Conservation (phyloP, 305 asterid genomes). For the Solanum hybrid region DNA sequence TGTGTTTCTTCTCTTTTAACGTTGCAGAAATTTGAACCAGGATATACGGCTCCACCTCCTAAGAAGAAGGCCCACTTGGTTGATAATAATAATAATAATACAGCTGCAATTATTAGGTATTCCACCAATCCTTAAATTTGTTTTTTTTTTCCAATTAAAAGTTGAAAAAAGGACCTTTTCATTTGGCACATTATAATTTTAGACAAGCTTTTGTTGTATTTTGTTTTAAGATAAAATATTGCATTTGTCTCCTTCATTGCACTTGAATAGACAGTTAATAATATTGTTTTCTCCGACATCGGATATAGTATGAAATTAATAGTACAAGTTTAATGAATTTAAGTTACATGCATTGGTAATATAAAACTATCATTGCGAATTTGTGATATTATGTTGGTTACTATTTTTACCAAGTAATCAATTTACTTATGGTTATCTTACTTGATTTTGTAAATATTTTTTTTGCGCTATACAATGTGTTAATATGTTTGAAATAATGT, state of each 20-base stretch:
- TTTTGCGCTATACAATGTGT: neutral
- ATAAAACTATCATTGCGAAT: neutral
- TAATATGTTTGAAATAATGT: conserved; percentile 5
- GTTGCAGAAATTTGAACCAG: conserved; percentile 86
- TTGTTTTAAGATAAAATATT: neutral
- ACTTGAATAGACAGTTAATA: neutral
- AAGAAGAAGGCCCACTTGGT: conserved; percentile 34
- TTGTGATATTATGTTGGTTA: neutral
- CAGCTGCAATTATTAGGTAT: conserved; percentile 59
- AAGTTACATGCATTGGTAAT: no score
- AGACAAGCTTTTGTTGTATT: neutral
- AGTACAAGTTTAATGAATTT: neutral
- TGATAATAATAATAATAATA: conserved; percentile 34
- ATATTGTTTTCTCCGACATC: neutral
- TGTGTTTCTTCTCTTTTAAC: neutral
- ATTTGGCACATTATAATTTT: neutral
- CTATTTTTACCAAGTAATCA: neutral
- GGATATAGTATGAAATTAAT: neutral
- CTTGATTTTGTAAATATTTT: neutral
- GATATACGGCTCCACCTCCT: conserved; percentile 52
- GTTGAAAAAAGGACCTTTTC: neutral
- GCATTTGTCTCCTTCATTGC: neutral
- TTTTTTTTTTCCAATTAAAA: neutral
- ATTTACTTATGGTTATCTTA: neutral
- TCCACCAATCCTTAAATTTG: neutral